Evolutionary conservation across 2,329 filamentous ascomycete species (phyloP).

Genomic region (Aspergillus sojae): DNA sequence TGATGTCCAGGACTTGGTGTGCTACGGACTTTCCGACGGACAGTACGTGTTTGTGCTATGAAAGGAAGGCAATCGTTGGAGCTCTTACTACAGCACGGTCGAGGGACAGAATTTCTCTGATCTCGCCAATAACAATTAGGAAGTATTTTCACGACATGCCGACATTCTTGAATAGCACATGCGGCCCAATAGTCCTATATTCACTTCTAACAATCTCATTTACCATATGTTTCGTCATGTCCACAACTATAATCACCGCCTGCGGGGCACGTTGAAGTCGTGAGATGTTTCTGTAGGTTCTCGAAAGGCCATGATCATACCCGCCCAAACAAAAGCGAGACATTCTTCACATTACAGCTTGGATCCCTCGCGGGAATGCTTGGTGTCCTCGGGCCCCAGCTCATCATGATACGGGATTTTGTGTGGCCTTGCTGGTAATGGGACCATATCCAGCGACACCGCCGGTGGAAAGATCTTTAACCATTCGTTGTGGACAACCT

Average conservation of each 20-base stretch:
- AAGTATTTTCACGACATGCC: too few relatives aligned
- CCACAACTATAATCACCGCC: accelerated
- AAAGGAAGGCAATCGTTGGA: background rate
- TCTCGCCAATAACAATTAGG: too few relatives aligned
- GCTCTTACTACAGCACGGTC: background rate
- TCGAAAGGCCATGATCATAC: background rate
- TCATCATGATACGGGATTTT: background rate
- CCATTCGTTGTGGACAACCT: background rate
- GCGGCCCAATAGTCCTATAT: background rate
- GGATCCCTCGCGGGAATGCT: background rate
- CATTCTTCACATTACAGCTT: background rate
- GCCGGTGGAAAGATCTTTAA: background rate
- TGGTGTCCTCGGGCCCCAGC: background rate
- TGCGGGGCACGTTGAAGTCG: too few relatives aligned
- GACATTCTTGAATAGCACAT: background rate
- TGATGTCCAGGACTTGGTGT: background rate
- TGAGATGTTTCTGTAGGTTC: background rate
- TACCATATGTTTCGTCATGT: background rate
- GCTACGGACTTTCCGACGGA: background rate
- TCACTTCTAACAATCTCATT: background rate
- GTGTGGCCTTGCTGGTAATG: background rate
- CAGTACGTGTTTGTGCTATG: background rate
- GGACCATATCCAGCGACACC: background rate
- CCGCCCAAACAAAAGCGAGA: accelerated
- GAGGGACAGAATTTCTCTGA: background rate